Evolutionary conservation across 306 rosid species (phyloP).

Genomic region (Vigna reflexopilosa): DNA sequence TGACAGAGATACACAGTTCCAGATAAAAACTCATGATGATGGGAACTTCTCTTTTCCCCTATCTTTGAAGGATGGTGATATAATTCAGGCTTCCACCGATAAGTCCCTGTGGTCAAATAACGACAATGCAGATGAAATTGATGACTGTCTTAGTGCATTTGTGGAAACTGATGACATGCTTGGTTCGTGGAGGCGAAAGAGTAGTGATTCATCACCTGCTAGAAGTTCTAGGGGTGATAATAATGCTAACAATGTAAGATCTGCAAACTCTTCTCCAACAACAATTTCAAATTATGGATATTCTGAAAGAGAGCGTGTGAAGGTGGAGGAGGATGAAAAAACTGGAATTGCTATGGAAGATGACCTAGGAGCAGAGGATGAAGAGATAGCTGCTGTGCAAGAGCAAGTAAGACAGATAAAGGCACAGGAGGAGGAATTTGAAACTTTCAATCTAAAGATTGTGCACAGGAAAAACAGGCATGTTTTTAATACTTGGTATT

Average conservation of each 20-base stretch:
- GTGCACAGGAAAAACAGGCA: conserved; percentile 94
- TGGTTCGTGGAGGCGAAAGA: conserved; percentile 68
- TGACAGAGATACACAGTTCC: conserved; percentile 46
- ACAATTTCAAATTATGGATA: conserved; percentile 80
- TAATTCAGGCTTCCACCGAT: conserved; percentile 60
- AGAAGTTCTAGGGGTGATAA: conserved; percentile 71
- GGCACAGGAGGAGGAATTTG: conserved; percentile 91
- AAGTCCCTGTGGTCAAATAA: conserved; percentile 70
- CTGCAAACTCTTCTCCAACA: conserved; percentile 74
- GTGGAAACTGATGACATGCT: conserved; percentile 62
- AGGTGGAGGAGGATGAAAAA: conserved; percentile 71
- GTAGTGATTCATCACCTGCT: conserved; percentile 73
- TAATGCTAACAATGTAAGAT: conserved; percentile 57
- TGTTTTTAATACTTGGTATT: conserved; percentile 2
- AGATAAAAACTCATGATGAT: conserved; percentile 59
- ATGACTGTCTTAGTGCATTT: conserved; percentile 56
- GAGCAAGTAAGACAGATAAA: conserved; percentile 92
- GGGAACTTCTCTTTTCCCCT: conserved; percentile 85
- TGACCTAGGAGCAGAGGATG: conserved; percentile 79
- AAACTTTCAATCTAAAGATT: conserved; percentile 86
- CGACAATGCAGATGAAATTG: conserved; percentile 66
- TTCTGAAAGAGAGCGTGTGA: conserved; percentile 67
- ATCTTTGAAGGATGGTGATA: conserved; percentile 61
- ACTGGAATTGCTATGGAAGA: conserved; percentile 62
- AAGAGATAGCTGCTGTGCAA: conserved; percentile 90